Evolutionary conservation across 306 rosid species (phyloP).

Genomic region (Trifolium dubium): DNA sequence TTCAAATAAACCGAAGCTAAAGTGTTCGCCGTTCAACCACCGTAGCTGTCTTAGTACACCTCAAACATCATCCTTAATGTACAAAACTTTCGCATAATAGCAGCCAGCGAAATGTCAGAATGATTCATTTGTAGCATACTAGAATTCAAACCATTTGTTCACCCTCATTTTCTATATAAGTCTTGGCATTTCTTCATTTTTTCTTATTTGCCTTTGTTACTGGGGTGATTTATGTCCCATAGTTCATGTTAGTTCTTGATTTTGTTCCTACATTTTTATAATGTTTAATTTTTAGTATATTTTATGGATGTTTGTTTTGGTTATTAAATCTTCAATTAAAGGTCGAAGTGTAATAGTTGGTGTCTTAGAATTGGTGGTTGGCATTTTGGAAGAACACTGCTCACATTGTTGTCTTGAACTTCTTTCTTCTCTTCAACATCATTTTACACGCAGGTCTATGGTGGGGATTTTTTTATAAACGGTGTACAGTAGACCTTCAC

Average conservation of each 20-base stretch:
- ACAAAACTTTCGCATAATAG: conserved; percentile 29
- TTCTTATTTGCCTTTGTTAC: conserved; percentile 26
- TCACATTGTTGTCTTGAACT: neutral
- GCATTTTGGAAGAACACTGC: neutral
- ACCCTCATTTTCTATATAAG: conserved; percentile 24
- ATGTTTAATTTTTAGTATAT: conserved; percentile 1
- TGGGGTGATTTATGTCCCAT: conserved; percentile 25
- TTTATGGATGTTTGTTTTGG: conserved; percentile 30
- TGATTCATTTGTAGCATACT: conserved; percentile 38
- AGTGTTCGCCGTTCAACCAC: conserved; percentile 9
- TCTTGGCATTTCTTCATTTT: conserved; percentile 24
- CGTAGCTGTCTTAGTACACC: neutral
- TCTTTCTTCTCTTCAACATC: neutral
- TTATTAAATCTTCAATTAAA: conserved; percentile 17
- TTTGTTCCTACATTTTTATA: conserved; percentile 1
- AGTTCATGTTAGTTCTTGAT: conserved; percentile 28
- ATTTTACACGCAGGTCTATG: neutral
- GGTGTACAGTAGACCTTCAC: too few relatives aligned
- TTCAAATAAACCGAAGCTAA: conserved; percentile 33
- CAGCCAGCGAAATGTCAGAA: conserved; percentile 28
- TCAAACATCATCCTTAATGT: conserved; percentile 35
- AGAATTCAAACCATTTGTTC: conserved; percentile 7
- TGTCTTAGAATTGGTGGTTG: conserved; percentile 6
- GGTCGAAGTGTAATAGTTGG: neutral
- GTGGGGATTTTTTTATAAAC: neutral